Base-by-base conservation (phyloP, 176 grass and related monocot species). In the Oryza officinalis region DNA sequence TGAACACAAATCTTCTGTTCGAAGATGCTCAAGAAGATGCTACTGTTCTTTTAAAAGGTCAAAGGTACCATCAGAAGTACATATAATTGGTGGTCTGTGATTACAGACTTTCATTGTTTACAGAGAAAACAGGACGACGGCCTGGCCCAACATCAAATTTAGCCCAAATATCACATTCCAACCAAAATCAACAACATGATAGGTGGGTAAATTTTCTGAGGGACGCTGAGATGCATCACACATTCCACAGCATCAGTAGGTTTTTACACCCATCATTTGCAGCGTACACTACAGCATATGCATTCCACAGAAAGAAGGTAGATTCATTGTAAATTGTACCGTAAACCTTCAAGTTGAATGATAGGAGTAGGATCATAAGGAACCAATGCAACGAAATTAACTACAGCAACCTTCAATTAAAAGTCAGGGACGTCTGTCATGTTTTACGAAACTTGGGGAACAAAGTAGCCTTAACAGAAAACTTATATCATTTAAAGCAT, bases 71-170 rank as follows among this genome's bases (percentile, higher is more conserved):
- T 6, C 71, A 17, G 11, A 74, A 31, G 27, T 31, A 11, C 17
- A 50, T 49, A 17, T 20, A 4, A 74, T 49, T 30, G 26, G 27
- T 74, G 71, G 71, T 35, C 22, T 61, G n/a, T 57, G 57, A 11
- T 25, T 61, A 25, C 57, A 61, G 57, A 11, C 57, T 2, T 25
- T 9, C 22, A 61, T 8, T 59, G 54, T 59, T 31, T 50, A 74
- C 27, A 75, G 9, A 75, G 8, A 57, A 57, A 46, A 75, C 22
- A 75, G 49, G 73, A 77, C 9, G 12, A 63, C 31, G 13, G 32
- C 75, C 60, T 77, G 54, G 6, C 75, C 54, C 33, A 76, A 60
- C 20, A 32, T 32, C 49, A 57, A 38, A 61, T 32, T 35, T 76
- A 35, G 73, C 49, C 8, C 49, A 77, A 25, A 77, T 20, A 76